Base-by-base conservation (phyloP, 1,284 basidiomycete species). In the Amylostereum areolatum region DNA sequence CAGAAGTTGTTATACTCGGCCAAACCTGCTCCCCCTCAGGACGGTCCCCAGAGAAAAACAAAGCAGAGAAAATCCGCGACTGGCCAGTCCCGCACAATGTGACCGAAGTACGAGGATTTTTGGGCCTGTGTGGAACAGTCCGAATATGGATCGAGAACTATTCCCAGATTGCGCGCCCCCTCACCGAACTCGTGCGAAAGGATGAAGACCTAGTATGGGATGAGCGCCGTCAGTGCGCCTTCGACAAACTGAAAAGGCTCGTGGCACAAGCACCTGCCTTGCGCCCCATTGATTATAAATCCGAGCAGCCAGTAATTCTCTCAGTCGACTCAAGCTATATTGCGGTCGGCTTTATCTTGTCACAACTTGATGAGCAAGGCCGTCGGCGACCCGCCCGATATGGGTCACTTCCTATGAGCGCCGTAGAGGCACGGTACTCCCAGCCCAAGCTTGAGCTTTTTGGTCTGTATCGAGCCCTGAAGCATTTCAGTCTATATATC, bases 381-480 rank as follows among this genome's bases (percentile, higher is more conserved):
- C 27, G 32, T 7, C 43, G 51, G 11, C 12, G 40, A 6, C 51
- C 47, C 0, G 36, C 44, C 2, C 39, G 40, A 0, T 52, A 49
- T 28, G 40, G 51, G n/a, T 52, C 67, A 0, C 66, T 76, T 8
- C 60, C 63, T 0, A 62, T 65, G 48, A 70, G 66, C 41, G 62
- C 70, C 0, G 28, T 59, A 0, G 69, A 78, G 52, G 46, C 58
- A 0, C 37, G 57, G 0, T 76, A 71, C 46, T 72, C 65, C 1
- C 72, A 75, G 46, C 58, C 69, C 0, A 75, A 75, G 46, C 46
- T 71, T 1, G 66, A 76, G 46, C 45, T 77, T 0, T 74, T 68
- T 51, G 68, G 71, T 0, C 54, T 72, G 0, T 72, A 65, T 46
- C 55, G 65, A 0, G 61, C 67, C 0, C 56, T 75, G 0, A 50